Base-by-base conservation (phyloP, 352 stramenopile species). In the Globisporangium emineosum region DNA sequence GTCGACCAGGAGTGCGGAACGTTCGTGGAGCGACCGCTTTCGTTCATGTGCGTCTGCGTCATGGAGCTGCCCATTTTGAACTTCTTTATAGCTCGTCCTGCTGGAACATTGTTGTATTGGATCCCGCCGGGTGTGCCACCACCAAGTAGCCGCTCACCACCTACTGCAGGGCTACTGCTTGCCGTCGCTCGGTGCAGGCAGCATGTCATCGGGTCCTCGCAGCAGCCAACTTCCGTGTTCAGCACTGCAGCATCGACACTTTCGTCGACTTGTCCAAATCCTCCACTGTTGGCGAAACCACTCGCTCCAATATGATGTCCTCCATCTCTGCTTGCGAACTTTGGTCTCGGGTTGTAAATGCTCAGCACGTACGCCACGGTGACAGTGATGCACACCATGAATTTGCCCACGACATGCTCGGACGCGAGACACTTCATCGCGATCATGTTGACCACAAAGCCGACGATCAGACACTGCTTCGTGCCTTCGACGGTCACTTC, bases 401-500 rank as follows among this genome's bases (percentile, higher is more conserved):
- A 52, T 58, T 89, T 88, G 55, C 69, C 86, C 25, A 90, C 30
- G n/a, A 89, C 79, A 45, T 89, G 75, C 69, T 92, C 81, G n/a
- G 73, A 73, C 12, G 76, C 81, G 0, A 90, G 56, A 10, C 76
- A 88, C 62, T 84, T 79, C 40, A 92, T 73, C 4, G 83, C 80
- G 52, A 89, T 71, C 13, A 90, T 90, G 60, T 92, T 92, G 21
- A 92, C 65, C 69, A 92, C 80, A 43, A 92, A 89, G 27, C 83
- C 79, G 3, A 89, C 69, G 61, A 92, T 92, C 30, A 90, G 64
- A 52, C 81, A 92, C 60, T 86, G 79, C 60, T 92, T 88, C 29
- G 72, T 81, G 12, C 83, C 83, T 54, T 90, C 81, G 2, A 90
- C 64, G 0, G 72, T 71, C 49, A 92, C 32, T 21, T 90, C 64